Evolutionary conservation across 768 basidiomycete genomes (phyloP).

Genomic region (Naganishia vishniacii): DNA sequence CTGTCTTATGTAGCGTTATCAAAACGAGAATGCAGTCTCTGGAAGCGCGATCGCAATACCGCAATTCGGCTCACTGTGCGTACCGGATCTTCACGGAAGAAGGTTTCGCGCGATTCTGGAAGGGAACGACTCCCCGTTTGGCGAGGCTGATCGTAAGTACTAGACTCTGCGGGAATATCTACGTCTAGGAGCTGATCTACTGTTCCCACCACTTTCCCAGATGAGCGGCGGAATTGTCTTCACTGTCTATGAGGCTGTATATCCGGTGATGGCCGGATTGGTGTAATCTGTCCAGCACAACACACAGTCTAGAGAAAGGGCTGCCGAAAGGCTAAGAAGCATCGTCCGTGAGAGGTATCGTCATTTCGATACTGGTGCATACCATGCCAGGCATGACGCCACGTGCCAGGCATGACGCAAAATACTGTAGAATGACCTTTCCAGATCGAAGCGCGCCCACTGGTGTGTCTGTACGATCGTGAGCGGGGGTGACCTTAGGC

Average conservation of each 20-base stretch:
- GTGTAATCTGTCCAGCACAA: constrained; percentile 12
- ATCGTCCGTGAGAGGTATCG: no score
- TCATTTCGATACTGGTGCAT: no score
- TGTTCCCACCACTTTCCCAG: constrained; percentile 50
- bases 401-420: no score
- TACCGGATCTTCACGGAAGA: constrained; percentile 93
- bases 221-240: constrained; percentile 89
- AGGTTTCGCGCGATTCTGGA: constrained; percentile 88
- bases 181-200: background rate
- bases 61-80: constrained; percentile 91
- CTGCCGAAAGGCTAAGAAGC: no score
- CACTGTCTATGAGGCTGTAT: constrained; percentile 68
- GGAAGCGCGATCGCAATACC: constrained; percentile 72
- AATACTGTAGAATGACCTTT: no score
- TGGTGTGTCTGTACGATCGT: no score
- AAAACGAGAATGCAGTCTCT: constrained; percentile 98
- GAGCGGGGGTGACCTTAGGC: no score
- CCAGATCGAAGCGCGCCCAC: no score
- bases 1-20: constrained; percentile 61
- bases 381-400: no score
- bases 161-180: background rate
- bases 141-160: constrained; percentile 61
- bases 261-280: constrained; percentile 33
- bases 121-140: constrained; percentile 85
- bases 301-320: no score